Percentiles rank a stretch among this genome's conserved stretches.
These are phyloP conservation scores for Cordyceps cicadae DNA, from an alignment of 2,329 filamentous ascomycete species.

Conservation along the genomic window DNA sequence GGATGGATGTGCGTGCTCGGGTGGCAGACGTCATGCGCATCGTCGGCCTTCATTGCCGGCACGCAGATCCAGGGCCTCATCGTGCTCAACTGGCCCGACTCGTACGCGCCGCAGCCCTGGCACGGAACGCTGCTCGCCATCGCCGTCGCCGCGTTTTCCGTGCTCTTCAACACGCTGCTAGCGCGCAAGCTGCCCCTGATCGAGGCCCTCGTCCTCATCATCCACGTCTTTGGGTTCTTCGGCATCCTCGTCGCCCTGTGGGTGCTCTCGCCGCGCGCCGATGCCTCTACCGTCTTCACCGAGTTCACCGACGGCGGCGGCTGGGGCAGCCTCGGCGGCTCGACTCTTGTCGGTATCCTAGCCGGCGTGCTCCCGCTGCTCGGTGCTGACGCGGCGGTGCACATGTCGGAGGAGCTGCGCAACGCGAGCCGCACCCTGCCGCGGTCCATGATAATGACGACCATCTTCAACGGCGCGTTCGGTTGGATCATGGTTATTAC, in stretches of 20 bases:
- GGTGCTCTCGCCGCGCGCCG: conserved; percentile 24
- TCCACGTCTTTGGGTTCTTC: conserved; percentile 24
- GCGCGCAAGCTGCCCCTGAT: conserved; percentile 32
- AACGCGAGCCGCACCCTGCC: conserved; percentile 25
- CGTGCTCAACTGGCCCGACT: conserved; percentile 27
- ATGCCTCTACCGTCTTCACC: conserved; percentile 21
- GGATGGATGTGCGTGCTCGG: conserved; percentile 39
- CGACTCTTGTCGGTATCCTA: conserved; percentile 30
- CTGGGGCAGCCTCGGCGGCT: conserved; percentile 25
- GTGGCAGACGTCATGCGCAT: conserved; percentile 35
- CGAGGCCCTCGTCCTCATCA: conserved; percentile 34
- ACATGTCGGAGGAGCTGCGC: conserved; percentile 30
- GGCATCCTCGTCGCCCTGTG: conserved; percentile 31
- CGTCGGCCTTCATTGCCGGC: conserved; percentile 32
- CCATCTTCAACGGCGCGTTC: conserved; percentile 24
- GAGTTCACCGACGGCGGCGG: conserved; percentile 24
- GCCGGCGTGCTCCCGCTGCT: conserved; percentile 27
- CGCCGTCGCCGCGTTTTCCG: conserved; percentile 31
- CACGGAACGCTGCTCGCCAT: conserved; percentile 36
- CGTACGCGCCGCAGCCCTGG: conserved; percentile 27
- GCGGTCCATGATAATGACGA: conserved; percentile 24
- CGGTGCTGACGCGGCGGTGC: conserved; percentile 23
- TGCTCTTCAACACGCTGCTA: conserved; percentile 36
- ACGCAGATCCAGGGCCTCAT: conserved; percentile 37
- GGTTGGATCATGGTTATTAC: conserved; percentile 29